Base-by-base conservation (phyloP, 305 asterid genomes). In the Ilex paraguariensis region DNA sequence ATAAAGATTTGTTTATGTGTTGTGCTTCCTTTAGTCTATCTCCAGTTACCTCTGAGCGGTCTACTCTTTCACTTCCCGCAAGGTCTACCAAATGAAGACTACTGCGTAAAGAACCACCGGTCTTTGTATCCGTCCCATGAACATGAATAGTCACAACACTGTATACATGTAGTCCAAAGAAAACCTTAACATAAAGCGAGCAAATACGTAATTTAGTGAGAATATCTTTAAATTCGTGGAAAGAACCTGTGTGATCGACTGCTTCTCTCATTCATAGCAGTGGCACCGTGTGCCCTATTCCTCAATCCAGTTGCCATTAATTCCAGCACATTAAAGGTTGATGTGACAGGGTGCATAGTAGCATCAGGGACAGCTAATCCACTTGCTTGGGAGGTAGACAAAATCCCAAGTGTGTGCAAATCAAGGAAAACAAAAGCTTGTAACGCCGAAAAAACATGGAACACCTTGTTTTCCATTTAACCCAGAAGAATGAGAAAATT, bases 61-160 rank as follows among this genome's bases (percentile, higher is more conserved):
- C 96, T 13, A 88, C 85, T 73, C 95, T 79, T 67, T 88, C 96
- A 70, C 96, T 88, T 62, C 96, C 96, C 2, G 96, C 96, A 56
- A 88, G 92, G 78, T 88, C 96, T 69, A 88, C 95, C 63, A 88
- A 77, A 79, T 88, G 95, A 69, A 88, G 96, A 69, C 95, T 86
- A 69, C 88, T 84, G 28, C 82, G 70, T 33, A 79, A 66, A 40
- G 87, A 56, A 2, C 92, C 82, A 12, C 88, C 81, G 21, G 79
- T 81, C 83, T 82, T 86, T 39, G 77, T 33, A 68, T 88, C 95
- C 31, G 51, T 61, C 40, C 92, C 96, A 0, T 69, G 75, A 11
- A 75, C 80, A 60, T 88, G 96, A 74, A 88, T 81, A 51, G 96
- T 84, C 60, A 86, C 76, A 11, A 86, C 67, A 65, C 96, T 88